These are phyloP conservation scores for Raddia guianensis DNA, from an alignment of 176 grass and related monocot genomes.

Conservation along the genomic window DNA sequence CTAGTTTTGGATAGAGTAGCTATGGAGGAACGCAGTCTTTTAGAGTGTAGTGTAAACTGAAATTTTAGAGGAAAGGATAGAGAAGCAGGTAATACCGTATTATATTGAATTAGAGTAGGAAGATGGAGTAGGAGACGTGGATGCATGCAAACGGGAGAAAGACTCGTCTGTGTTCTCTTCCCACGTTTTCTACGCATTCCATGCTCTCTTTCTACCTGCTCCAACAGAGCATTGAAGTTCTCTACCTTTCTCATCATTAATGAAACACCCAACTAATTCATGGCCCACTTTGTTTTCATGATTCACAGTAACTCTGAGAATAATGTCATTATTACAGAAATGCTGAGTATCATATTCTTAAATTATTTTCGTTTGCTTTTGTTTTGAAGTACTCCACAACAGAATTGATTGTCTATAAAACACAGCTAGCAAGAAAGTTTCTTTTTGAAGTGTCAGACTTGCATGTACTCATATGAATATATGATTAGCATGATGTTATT, in stretches of 20 bases:
- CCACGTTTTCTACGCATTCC: neutral
- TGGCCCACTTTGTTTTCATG: constrained; percentile 17
- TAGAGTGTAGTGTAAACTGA: too few species aligned
- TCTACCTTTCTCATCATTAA: constrained; percentile 38
- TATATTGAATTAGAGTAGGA: too few species aligned
- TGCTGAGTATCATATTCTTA: neutral
- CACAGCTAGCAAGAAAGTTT: neutral
- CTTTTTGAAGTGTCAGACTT: constrained; percentile 1
- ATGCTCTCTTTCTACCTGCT: neutral
- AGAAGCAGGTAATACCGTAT: too few species aligned
- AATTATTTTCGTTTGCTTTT: constrained; percentile 2
- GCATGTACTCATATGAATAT: neutral
- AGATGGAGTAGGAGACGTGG: too few species aligned
- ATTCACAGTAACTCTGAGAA: constrained; percentile 41
- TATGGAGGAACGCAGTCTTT: too few species aligned
- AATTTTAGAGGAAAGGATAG: too few species aligned
- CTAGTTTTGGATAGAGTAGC: too few species aligned
- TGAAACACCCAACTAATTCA: constrained; percentile 33
- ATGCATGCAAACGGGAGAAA: neutral
- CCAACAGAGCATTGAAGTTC: constrained; percentile 19
- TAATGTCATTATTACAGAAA: constrained; percentile 36
- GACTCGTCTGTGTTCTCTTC: constrained; percentile 1
- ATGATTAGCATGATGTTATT: neutral
- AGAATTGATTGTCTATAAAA: neutral
- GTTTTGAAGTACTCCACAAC: neutral